Base-by-base conservation (phyloP, 352 stramenopile species). In the Hyaloperonospora arabidopsidis region DNA sequence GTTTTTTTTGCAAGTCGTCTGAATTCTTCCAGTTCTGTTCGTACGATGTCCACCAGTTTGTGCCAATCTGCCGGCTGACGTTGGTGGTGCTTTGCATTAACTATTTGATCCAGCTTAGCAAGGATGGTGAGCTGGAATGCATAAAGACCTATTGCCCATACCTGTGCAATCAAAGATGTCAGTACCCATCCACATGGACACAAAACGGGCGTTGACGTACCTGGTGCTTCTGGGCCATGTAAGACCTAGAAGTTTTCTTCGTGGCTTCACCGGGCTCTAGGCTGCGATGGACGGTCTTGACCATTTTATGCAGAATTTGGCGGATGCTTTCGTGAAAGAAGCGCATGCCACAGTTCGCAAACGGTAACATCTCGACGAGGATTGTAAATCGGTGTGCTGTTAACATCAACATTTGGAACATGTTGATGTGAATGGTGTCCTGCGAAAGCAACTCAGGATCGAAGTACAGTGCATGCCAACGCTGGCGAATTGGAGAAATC, bases 401-500 rank as follows among this genome's bases (percentile, higher is more conserved):
- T 15, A 87, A 56, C 11, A 70, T 45, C 5, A 79, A 25, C 54
- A 84, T 70, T 54, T 89, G 78, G 43, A 80, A 89, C 6, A 84
- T 10, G 32, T 89, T 89, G 5, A 84, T 19, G 40, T 72, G 57
- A 18, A 86, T 74, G 0, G 73, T 82, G 13, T 70, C 63, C 40
- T 50, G 39, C 6, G 59, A 53, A 0, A 87, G 63, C 18, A 84
- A 40, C 0, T 51, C 52, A 0, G 67, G 22, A 45, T 87, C 77
- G 38, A 88, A 86, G 52, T 79, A 86, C 19, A 89, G 52, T 34
- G 72, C 55, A 36, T 89, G 79, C 75, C 76, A 89, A 18, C 79
- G 73, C 59, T 87, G 79, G 14, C 74, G 71, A 45, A 87, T 65
- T 5, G 79, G 65, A 25, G 77, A 73, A 5, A 89, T 57, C 32